Conservation (phyloP, 345 rosid genomes). For the Salix suchowensis region DNA sequence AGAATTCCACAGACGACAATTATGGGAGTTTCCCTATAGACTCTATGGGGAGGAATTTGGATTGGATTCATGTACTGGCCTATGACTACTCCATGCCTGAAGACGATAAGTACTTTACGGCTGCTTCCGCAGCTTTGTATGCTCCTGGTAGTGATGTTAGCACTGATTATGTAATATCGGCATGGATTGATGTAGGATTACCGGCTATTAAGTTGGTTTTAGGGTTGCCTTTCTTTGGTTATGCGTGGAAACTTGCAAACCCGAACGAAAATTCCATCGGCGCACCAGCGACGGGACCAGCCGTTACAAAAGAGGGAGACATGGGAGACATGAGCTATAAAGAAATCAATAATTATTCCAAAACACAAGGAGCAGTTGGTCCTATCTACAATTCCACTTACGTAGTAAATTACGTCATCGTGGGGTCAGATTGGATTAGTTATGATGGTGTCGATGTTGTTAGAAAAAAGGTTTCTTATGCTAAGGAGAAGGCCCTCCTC, state of each 20-base stretch:
- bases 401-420: constrained; percentile 9
- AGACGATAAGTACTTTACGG: constrained; percentile 9
- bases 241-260: constrained; percentile 21
- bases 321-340: constrained; percentile 26
- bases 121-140: constrained; percentile 23
- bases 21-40: constrained; percentile 12
- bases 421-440: constrained; percentile 33
- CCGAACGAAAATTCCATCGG: constrained; percentile 9
- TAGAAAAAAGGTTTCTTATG: constrained; percentile 34
- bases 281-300: constrained; percentile 8
- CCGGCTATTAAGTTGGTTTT: constrained; percentile 24
- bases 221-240: constrained; percentile 34
- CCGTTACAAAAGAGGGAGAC: constrained; percentile 5
- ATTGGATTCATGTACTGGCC: constrained; percentile 28
- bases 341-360: constrained; percentile 17
- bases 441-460: constrained; percentile 38
- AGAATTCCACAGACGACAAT: no score
- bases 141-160: constrained; percentile 4
- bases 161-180: constrained; percentile 22
- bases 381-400: constrained; percentile 29
- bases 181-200: constrained; percentile 26
- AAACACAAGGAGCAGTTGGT: constrained; percentile 23
- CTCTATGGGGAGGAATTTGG: constrained; percentile 16
- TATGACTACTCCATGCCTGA: constrained; percentile 26
- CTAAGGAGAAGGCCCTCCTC: constrained; percentile 27